Base-by-base conservation (phyloP, 768 basidiomycete species). In the Trametes cingulata region DNA sequence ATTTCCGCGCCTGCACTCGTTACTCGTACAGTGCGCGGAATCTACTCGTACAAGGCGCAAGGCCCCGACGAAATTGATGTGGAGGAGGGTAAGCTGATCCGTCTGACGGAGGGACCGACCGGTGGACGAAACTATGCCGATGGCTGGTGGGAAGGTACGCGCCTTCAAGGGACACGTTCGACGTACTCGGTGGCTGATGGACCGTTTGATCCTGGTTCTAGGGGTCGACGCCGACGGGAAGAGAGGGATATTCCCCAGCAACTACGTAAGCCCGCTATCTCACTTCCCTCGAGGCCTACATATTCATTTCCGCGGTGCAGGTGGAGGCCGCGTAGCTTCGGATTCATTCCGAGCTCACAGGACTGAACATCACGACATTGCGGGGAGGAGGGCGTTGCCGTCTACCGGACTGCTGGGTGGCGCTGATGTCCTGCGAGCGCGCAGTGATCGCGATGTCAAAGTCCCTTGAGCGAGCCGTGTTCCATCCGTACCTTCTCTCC, bases 191-290 rank as follows among this genome's bases (percentile, higher is more conserved):
- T 41, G 41, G 41, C 51, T 62, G 47, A 67, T 58, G 39, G 35
- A 14, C 47, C 27, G 10, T 52, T 65, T 43, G 66, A 67, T 69
- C 64, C 62, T 22, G 67, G 69, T 64, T 63, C 46, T 71, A 91
- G 90, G 90, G 56, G 76, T 84, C 62, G 82, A 85, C 64, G 72
- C 76, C 51, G 70, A 73, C 56, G 86, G 90, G 54, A 76, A 71
- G 70, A 90, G 84, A 72, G 91, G 91, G 6, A 91, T 93, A 67
- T 93, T 93, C 76, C 91, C 91, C 25, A 91, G 88, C 73, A 92
- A 91, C 75, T 93, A 93, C 79, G 91, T 93, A 74, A 73, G 90
- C 80, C 49, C 24, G 19, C 27, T 45, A 48, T 55, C 17, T 33
- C 9, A 13, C 20, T 43, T 6, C 20, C 40, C 29, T 17, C 29